phyloP scores from a whole-genome alignment of 257 asterid species.

The Echium plantagineum region DNA sequence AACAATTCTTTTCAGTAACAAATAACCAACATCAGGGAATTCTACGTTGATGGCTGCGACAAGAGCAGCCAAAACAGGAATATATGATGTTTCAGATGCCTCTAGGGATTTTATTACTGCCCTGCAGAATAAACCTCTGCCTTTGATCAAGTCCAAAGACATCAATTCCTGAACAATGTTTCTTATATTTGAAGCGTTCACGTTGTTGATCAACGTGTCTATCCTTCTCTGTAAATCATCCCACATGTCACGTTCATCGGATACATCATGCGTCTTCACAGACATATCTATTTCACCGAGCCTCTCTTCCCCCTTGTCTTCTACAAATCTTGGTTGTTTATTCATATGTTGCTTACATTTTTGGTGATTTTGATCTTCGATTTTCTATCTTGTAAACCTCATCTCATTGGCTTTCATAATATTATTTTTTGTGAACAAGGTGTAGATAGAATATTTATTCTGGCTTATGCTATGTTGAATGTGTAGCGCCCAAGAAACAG shows the following conservation, averaged over 20 bases:
- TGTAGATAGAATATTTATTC: too few species aligned
- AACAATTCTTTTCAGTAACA: constrained; percentile 16
- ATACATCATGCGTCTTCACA: too few species aligned
- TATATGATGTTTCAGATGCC: not conserved
- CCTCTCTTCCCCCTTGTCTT: not conserved
- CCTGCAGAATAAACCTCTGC: constrained; percentile 24
- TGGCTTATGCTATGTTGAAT: too few species aligned
- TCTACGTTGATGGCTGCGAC: constrained; percentile 14
- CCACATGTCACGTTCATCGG: constrained; percentile 16
- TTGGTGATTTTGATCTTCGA: not conserved
- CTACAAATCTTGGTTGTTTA: too few species aligned
- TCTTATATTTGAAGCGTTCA: constrained; percentile 10
- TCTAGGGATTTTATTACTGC: constrained; percentile 12
- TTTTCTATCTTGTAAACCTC: not conserved
- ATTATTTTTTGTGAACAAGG: too few species aligned
- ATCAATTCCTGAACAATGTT: constrained; percentile 10
- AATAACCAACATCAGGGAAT: constrained; percentile 25
- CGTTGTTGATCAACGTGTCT: constrained; percentile 6
- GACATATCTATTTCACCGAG: too few species aligned
- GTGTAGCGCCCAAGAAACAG: too few species aligned
- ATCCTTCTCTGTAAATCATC: constrained; percentile 18
- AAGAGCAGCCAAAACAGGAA: constrained; percentile 14
- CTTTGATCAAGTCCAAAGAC: constrained; percentile 14
- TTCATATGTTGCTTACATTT: too few species aligned
- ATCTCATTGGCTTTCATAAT: not conserved